These are phyloP conservation scores for Globisporangium abappressorium DNA, from an alignment of 352 stramenopile species.

Conservation along the genomic window DNA sequence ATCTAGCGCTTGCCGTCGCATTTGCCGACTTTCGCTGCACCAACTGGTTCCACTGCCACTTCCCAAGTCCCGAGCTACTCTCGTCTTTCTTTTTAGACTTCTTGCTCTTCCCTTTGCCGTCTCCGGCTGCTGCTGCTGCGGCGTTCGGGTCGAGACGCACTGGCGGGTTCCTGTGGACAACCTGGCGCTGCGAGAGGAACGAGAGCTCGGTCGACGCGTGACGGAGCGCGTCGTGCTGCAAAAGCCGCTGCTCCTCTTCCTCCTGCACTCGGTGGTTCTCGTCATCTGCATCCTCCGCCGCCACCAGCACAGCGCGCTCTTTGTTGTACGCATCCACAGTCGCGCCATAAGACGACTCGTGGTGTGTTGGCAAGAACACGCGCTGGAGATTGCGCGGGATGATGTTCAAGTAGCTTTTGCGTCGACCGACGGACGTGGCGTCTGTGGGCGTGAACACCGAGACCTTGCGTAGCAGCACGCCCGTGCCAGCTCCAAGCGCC, in stretches of 20 bases:
- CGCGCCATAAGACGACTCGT: constrained; percentile 25
- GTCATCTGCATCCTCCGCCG: constrained; percentile 27
- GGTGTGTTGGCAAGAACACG: constrained; percentile 41
- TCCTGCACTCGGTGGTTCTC: constrained; percentile 20
- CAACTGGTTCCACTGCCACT: constrained; percentile 69
- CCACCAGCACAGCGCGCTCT: constrained; percentile 28
- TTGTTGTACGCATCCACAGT: constrained; percentile 52
- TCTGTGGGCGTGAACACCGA: constrained; percentile 64
- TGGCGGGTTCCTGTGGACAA: constrained; percentile 70
- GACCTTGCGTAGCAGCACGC: constrained; percentile 64
- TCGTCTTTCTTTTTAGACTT: constrained; percentile 34
- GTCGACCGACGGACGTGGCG: constrained; percentile 35
- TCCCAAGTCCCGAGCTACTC: constrained; percentile 36
- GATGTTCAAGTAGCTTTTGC: constrained; percentile 73
- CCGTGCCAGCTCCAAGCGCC: constrained; percentile 44
- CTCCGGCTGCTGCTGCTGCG: not conserved
- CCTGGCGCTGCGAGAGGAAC: constrained; percentile 76
- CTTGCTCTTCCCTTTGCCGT: constrained; percentile 24
- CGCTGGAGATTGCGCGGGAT: constrained; percentile 58
- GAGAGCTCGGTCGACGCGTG: constrained; percentile 67
- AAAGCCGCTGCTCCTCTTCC: constrained; percentile 27
- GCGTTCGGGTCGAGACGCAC: constrained; percentile 27
- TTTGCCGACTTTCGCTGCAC: constrained; percentile 32
- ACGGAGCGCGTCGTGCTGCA: constrained; percentile 47
- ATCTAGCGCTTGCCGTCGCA: not conserved